Percentiles rank a stretch among this genome's conserved stretches.
These are phyloP conservation scores for Mycena filopes DNA, from an alignment of 768 basidiomycete genomes.

Conservation along the genomic window DNA sequence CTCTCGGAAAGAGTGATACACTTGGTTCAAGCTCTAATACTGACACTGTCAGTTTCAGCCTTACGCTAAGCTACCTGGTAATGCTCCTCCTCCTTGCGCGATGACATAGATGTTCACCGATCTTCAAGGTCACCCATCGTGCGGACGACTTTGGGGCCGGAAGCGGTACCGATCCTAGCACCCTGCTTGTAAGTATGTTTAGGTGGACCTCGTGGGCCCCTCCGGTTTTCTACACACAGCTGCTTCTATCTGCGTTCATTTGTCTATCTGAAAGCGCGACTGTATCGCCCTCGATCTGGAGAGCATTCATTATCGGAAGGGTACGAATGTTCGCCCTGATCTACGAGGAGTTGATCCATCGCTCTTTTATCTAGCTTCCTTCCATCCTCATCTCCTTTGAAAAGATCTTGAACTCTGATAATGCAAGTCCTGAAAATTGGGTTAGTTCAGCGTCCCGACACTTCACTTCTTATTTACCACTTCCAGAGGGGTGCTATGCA, in stretches of 20 bases:
- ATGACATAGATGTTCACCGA: slow-evolving; percentile 10
- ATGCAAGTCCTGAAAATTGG: slow-evolving; percentile 64
- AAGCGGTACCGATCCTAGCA: slow-evolving; percentile 60
- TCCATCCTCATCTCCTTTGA: slow-evolving; percentile 66
- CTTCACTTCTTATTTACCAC: slow-evolving; percentile 12
- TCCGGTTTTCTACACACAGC: slow-evolving; percentile 72
- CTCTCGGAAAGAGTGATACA: slow-evolving; percentile 66
- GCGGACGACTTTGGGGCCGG: slow-evolving; percentile 74
- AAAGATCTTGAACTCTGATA: slow-evolving; percentile 62
- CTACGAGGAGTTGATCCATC: not conserved
- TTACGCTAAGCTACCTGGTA: slow-evolving; percentile 73
- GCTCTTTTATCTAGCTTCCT: slow-evolving; percentile 61
- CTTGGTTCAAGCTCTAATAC: slow-evolving; percentile 68
- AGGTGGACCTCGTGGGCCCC: slow-evolving; percentile 75
- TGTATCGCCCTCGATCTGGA: slow-evolving; percentile 63
- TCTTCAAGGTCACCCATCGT: slow-evolving; percentile 64
- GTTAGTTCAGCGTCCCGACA: slow-evolving; percentile 47
- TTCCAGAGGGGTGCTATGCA: slow-evolving; percentile 56
- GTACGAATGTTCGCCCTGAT: slow-evolving; percentile 52
- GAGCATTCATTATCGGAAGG: slow-evolving; percentile 75
- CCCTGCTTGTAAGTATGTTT: slow-evolving; percentile 64
- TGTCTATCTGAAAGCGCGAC: slow-evolving; percentile 65
- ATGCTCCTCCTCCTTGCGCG: slow-evolving; percentile 33
- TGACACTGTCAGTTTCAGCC: slow-evolving; percentile 71
- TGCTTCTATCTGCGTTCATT: slow-evolving; percentile 70